These are phyloP conservation scores for Lagenidium giganteum DNA, from an alignment of 352 stramenopile genomes.

Conservation along the genomic window DNA sequence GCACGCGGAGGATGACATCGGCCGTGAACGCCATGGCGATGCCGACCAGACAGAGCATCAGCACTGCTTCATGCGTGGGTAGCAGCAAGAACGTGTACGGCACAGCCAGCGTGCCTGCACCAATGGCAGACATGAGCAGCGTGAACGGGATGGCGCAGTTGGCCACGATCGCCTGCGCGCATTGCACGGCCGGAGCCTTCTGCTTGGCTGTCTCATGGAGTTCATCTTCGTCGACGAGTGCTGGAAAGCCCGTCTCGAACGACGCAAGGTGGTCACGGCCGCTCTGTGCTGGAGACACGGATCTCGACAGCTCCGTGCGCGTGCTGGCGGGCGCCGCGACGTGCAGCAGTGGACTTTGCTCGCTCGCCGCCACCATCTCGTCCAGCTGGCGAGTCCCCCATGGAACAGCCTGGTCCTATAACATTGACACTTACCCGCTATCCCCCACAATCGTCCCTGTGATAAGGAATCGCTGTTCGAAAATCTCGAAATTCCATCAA, in stretches of 20 bases:
- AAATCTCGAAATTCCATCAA: too few relatives aligned
- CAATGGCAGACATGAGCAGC: too few relatives aligned
- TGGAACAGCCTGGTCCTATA: too few relatives aligned
- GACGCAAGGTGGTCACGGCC: slow-evolving; percentile 15
- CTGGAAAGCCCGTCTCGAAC: slow-evolving; percentile 16
- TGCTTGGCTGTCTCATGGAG: too few relatives aligned
- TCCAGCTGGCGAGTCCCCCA: too few relatives aligned
- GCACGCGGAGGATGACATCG: slow-evolving; percentile 41
- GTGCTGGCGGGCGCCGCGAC: not conserved
- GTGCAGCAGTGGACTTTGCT: not conserved
- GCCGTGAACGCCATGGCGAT: slow-evolving; percentile 58
- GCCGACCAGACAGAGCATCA: slow-evolving; percentile 40
- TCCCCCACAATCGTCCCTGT: too few relatives aligned
- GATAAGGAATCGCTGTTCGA: too few relatives aligned
- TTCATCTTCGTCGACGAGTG: slow-evolving; percentile 15
- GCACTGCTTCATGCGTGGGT: too few relatives aligned
- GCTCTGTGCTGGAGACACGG: slow-evolving; percentile 1
- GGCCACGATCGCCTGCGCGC: not conserved
- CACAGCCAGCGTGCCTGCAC: too few relatives aligned
- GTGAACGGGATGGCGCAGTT: too few relatives aligned
- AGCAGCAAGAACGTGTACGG: too few relatives aligned
- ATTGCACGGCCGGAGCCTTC: not conserved
- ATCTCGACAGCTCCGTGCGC: slow-evolving; percentile 1
- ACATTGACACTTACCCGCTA: too few relatives aligned
- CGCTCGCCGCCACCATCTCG: not conserved